Conservation (phyloP, 306 rosid species). For the Luffa acutangula region DNA sequence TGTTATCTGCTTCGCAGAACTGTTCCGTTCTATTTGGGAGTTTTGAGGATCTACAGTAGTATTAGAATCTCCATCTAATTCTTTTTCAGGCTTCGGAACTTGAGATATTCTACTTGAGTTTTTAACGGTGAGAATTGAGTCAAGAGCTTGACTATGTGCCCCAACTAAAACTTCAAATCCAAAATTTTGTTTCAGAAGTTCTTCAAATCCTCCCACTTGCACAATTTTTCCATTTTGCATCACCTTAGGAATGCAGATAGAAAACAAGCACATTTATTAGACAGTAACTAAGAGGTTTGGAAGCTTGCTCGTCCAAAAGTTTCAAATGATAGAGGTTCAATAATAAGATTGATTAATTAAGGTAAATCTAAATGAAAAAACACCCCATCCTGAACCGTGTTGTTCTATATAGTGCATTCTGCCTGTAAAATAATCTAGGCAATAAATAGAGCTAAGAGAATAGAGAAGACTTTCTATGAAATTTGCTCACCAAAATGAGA, state of each 20-base stretch:
- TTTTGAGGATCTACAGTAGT: slow-evolving; percentile 25
- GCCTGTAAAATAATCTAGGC: not conserved
- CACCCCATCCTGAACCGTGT: not conserved
- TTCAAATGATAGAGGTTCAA: not conserved
- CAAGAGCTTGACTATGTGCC: slow-evolving; percentile 82
- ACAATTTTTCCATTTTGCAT: slow-evolving; percentile 83
- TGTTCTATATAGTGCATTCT: not conserved
- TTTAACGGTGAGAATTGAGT: slow-evolving; percentile 53
- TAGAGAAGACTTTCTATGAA: not conserved
- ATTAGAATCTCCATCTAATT: slow-evolving; percentile 25
- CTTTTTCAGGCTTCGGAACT: slow-evolving; percentile 29
- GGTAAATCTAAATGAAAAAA: not conserved
- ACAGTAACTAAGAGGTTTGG: not conserved
- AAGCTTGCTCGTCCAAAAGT: not conserved
- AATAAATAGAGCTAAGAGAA: not conserved
- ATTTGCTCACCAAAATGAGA: slow-evolving; percentile 61
- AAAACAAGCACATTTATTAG: not conserved
- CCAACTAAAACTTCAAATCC: slow-evolving; percentile 88
- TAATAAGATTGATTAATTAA: not conserved
- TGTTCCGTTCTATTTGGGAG: slow-evolving; percentile 33
- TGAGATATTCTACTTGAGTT: slow-evolving; percentile 38
- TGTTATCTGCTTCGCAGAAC: slow-evolving; percentile 36
- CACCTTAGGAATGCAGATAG: slow-evolving; percentile 33
- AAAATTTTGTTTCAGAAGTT: slow-evolving; percentile 67
- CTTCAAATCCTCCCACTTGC: slow-evolving; percentile 73